Conservation (phyloP, 140 eudicot species). For the Eryngium alpinum region DNA sequence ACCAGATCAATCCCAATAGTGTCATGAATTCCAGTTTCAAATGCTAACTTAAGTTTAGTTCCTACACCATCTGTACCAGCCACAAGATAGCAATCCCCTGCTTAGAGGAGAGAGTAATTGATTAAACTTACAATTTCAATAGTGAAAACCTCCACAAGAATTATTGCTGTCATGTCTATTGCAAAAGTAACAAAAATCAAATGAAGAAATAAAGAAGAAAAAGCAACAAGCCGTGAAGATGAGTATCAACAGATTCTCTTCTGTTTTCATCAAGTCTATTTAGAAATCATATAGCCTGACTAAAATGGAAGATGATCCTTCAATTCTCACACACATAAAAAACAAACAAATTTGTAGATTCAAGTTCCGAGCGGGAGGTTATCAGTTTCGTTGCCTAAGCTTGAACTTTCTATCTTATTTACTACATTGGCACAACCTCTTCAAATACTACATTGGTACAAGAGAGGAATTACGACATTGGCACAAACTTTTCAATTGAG, state of each 20-base stretch:
- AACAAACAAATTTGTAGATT: background rate
- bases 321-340: background rate
- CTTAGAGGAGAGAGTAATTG: background rate
- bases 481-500: background rate
- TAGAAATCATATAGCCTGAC: background rate
- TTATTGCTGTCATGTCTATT: background rate
- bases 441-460: too few species aligned
- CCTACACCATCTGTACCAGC: slow-evolving; percentile 99
- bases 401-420: too few species aligned
- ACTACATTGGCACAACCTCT: too few species aligned
- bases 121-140: slow-evolving; percentile 1
- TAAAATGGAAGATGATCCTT: background rate
- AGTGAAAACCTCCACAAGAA: slow-evolving; percentile 6
- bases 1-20: slow-evolving; percentile 86
- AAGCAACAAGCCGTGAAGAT: background rate
- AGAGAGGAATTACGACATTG: too few species aligned
- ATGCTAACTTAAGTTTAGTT: slow-evolving; percentile 89
- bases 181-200: background rate
- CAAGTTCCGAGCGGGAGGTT: too few species aligned
- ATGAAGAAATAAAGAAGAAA: too few species aligned
- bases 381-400: background rate
- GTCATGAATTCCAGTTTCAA: slow-evolving; percentile 86
- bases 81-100: slow-evolving; percentile 96
- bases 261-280: background rate
- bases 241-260: background rate